phyloP scores from a whole-genome alignment of 2,329 filamentous ascomycete species.

The Fusarium liriodendri region DNA sequence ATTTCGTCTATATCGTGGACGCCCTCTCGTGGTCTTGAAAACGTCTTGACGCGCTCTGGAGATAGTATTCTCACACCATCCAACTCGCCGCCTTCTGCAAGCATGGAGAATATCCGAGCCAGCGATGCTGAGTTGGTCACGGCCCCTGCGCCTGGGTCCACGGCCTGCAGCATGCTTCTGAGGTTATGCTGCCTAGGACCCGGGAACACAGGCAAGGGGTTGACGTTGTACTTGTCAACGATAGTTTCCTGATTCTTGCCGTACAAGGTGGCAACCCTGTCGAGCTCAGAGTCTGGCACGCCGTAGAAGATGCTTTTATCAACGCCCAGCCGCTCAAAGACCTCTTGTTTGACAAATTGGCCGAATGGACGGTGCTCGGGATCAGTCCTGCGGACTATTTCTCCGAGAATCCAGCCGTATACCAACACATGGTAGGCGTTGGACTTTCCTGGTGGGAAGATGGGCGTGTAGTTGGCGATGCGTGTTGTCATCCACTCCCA shows the following conservation, averaged over 20 bases:
- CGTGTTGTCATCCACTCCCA: conserved; percentile 18
- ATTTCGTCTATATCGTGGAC: not conserved
- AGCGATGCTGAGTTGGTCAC: not conserved
- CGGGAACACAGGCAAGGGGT: not conserved
- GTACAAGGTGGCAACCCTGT: conserved; percentile 13
- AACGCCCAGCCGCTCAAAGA: conserved; percentile 9
- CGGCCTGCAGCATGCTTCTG: conserved; percentile 5
- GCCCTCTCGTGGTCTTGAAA: not conserved
- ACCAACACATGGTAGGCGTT: conserved; percentile 23
- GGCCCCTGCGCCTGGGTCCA: conserved; percentile 13
- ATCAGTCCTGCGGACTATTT: conserved; percentile 13
- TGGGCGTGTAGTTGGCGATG: conserved; percentile 1
- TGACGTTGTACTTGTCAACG: conserved; percentile 6
- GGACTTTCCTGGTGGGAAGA: conserved; percentile 7
- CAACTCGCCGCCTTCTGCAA: conserved; percentile 15
- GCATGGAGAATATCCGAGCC: conserved; percentile 12
- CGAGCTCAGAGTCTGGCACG: conserved; percentile 2
- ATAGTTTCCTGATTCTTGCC: not conserved
- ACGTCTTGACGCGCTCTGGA: not conserved
- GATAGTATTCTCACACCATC: not conserved
- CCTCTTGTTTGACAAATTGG: conserved; percentile 7
- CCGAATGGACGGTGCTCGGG: conserved; percentile 5
- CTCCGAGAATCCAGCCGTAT: conserved; percentile 14
- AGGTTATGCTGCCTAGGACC: conserved; percentile 9
- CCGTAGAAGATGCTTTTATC: not conserved